These are phyloP conservation scores for Fusarium haematococcum DNA, from an alignment of 2,329 filamentous ascomycete species.

Conservation along the genomic window DNA sequence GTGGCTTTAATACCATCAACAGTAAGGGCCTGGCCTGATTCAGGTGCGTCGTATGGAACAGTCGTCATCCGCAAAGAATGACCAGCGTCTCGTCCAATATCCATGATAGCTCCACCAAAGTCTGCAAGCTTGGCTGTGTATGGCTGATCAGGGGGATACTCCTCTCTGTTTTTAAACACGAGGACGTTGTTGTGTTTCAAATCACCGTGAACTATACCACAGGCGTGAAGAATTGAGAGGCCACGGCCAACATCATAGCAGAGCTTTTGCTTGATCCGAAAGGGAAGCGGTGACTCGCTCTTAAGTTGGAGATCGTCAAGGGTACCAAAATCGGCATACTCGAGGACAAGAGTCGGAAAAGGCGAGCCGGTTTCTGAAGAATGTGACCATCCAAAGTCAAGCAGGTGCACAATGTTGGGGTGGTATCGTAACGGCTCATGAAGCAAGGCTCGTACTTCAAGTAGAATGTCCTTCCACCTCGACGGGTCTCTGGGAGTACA, in stretches of 20 bases:
- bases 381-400: conserved; percentile 3
- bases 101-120: not conserved
- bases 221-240: conserved; percentile 4
- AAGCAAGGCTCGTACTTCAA: conserved; percentile 1
- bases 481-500: not conserved
- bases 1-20: not conserved
- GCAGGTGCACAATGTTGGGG: conserved; percentile 1
- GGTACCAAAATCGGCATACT: conserved; percentile 1
- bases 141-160: not conserved
- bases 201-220: conserved; percentile 2
- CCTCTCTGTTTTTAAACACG: not conserved
- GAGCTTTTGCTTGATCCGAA: conserved; percentile 5
- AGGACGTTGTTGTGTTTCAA: conserved; percentile 3
- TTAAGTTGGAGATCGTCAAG: not conserved
- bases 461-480: conserved; percentile 5
- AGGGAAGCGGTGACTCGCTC: not conserved
- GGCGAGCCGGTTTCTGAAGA: not conserved
- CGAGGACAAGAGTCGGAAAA: conserved; percentile 2
- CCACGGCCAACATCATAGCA: conserved; percentile 3
- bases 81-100: not conserved
- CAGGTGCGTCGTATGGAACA: not conserved
- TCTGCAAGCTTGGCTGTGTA: conserved; percentile 6
- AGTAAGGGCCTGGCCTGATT: not conserved
- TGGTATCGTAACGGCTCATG: conserved; percentile 5
- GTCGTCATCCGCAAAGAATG: not conserved